Percentiles rank a stretch among this genome's conserved stretches.
Evolutionary conservation across 176 grass and related monocot species (phyloP).

Genomic region (Aegilops longissima): DNA sequence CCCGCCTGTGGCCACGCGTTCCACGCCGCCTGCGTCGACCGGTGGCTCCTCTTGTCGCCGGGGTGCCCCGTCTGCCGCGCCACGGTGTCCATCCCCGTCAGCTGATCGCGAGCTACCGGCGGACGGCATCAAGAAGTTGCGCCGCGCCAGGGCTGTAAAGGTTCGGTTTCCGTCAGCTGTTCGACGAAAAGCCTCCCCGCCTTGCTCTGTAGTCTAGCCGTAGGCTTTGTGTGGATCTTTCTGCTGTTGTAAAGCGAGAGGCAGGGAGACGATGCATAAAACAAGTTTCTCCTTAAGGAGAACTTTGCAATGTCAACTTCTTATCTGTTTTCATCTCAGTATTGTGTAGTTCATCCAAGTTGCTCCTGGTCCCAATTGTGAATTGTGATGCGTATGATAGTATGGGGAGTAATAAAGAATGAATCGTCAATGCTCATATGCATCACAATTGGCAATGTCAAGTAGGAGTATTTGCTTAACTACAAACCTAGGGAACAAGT

Average conservation of each 20-base stretch:
- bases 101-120: not conserved
- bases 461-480: not conserved
- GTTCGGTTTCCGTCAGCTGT: not conserved
- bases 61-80: conserved; percentile 81
- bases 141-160: not conserved
- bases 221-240: conserved; percentile 10
- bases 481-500: no score
- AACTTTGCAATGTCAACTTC: not conserved
- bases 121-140: not conserved
- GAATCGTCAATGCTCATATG: not conserved
- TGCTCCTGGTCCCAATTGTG: not conserved
- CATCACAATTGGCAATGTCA: not conserved
- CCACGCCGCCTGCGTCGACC: conserved; percentile 76
- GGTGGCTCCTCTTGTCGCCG: conserved; percentile 64
- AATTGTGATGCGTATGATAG: not conserved
- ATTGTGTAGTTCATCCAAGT: not conserved
- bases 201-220: conserved; percentile 15
- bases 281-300: not conserved
- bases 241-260: conserved; percentile 34
- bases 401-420: not conserved
- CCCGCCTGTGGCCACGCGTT: conserved; percentile 66
- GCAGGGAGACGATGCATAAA: not conserved
- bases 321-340: not conserved
- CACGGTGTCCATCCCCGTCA: conserved; percentile 26
- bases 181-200: not conserved